Base-by-base conservation (phyloP, 2,329 filamentous ascomycete genomes). In the Cytospora paraplurivora region DNA sequence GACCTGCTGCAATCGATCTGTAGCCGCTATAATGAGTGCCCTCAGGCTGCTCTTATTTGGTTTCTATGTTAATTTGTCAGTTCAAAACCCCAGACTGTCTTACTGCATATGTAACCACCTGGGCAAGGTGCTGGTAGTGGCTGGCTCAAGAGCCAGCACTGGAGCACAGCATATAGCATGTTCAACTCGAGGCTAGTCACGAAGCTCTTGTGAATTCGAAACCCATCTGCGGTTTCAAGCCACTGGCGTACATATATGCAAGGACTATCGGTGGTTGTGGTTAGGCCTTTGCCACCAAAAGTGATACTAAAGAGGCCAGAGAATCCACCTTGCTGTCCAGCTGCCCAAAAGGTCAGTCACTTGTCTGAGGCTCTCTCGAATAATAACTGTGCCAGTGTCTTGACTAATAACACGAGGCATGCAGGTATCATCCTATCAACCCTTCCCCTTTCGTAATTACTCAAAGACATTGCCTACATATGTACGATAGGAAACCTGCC, bases 181-280 rank as follows among this genome's bases (percentile, higher is more conserved):
- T 27, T 11, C 55, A 49, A 4, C 13, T 34, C 21, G 47, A 49
- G n/a, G 55, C 27, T 7, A 47, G 47, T 19, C 11, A 49, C 8
- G 34, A 33, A 15, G 37, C 38, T 19, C 21, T 57, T 34, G 12
- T 49, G 7, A 12, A 34, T 6, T 6, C 38, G 1, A 19, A 38
- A 19, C 38, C 33, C 11, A 27, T 21, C 13, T 49, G 38, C 32
- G 32, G 55, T 7, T 49, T n/a, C 15, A 65, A 63, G 17, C 69
- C 70, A 7, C 59, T 73, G 21, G 37, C 71, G 2, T 70, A 68
- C 50, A 70, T 69, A 10, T 72, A 1, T 70, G 67, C 44, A 70
- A 69, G 7, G 67, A 72, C 0, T 72, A n/a, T 73, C 32, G 65
- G 65, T 3, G 67, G 66, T 2, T 60, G 68, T 34, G 71, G 71